These are phyloP conservation scores for Coleophoma crateriformis DNA, from an alignment of 2,329 filamentous ascomycete species.

Conservation along the genomic window DNA sequence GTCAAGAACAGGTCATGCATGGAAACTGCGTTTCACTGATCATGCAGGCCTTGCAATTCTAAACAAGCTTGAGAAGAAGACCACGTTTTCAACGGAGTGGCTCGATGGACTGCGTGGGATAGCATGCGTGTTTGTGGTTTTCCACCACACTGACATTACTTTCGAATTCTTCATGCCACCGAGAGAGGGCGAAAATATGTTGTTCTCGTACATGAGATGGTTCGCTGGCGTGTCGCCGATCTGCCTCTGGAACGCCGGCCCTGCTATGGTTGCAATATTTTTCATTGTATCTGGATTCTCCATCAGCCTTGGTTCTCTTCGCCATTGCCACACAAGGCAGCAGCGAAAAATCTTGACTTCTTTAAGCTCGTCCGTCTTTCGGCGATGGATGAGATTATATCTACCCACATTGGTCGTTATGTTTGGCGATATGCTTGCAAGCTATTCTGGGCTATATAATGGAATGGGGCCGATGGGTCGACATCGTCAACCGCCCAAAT, in stretches of 20 bases:
- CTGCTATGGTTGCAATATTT: conserved; percentile 40
- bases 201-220: neutral
- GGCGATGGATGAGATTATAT: conserved; percentile 35
- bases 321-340: conserved; percentile 23
- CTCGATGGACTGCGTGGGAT: neutral
- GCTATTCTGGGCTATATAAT: neutral
- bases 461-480: conserved; percentile 20
- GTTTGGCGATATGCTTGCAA: conserved; percentile 16
- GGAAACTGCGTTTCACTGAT: too few species aligned
- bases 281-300: conserved; percentile 43
- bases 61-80: too few species aligned
- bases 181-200: neutral
- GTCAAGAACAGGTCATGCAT: too few species aligned
- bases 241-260: conserved; percentile 19
- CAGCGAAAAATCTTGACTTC: conserved; percentile 27
- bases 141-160: neutral
- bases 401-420: conserved; percentile 34
- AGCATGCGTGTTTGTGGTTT: neutral
- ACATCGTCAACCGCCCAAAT: conserved; percentile 8
- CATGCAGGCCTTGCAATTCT: too few species aligned
- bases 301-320: conserved; percentile 33
- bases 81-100: neutral
- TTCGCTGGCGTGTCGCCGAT: neutral
- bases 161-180: conserved; percentile 10
- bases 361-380: conserved; percentile 35